phyloP scores from a whole-genome alignment of 2,329 filamentous ascomycete genomes.

The Fusarium solani-melongenae region DNA sequence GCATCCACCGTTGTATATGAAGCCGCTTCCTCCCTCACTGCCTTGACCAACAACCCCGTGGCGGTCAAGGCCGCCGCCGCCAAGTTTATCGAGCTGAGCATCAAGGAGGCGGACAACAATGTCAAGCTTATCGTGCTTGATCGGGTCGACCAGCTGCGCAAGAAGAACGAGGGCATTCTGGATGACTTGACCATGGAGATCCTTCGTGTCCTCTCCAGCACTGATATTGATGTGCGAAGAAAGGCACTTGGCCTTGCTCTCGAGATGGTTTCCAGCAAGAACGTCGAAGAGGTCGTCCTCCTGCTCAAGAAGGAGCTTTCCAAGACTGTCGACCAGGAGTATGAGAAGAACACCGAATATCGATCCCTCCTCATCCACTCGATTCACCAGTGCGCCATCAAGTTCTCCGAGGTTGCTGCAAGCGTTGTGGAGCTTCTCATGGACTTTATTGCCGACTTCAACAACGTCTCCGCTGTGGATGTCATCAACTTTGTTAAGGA shows the following conservation, averaged over 20 bases:
- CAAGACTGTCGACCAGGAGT: slow-evolving; percentile 98
- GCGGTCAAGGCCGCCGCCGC: slow-evolving; percentile 95
- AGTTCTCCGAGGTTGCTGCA: slow-evolving; percentile 97
- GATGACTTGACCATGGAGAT: slow-evolving; percentile 98
- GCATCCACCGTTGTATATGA: slow-evolving; percentile 97
- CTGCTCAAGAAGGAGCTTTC: slow-evolving; percentile 96
- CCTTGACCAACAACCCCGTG: slow-evolving; percentile 94
- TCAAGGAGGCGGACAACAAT: slow-evolving; percentile 98
- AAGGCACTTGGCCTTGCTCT: slow-evolving; percentile 91
- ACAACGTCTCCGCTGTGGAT: slow-evolving; percentile 95
- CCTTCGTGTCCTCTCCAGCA: slow-evolving; percentile 90
- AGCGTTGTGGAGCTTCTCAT: slow-evolving; percentile 97
- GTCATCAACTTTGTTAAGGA: slow-evolving; percentile 99
- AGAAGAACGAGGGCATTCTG: slow-evolving; percentile 89
- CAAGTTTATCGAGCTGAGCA: slow-evolving; percentile 96
- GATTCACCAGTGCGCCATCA: slow-evolving; percentile 98
- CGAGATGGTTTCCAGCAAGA: slow-evolving; percentile 99
- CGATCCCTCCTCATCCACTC: slow-evolving; percentile 95
- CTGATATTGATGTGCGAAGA: slow-evolving; percentile 93
- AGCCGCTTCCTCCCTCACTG: slow-evolving; percentile 92
- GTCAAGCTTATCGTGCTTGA: slow-evolving; percentile 98
- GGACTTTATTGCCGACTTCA: slow-evolving; percentile 99
- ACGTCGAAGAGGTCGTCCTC: slow-evolving; percentile 96
- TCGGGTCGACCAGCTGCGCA: slow-evolving; percentile 86
- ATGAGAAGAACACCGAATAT: slow-evolving; percentile 98